Evolutionary conservation across 1,284 basidiomycete species (phyloP).

Genomic region (Ceratobasidium theobromae): DNA sequence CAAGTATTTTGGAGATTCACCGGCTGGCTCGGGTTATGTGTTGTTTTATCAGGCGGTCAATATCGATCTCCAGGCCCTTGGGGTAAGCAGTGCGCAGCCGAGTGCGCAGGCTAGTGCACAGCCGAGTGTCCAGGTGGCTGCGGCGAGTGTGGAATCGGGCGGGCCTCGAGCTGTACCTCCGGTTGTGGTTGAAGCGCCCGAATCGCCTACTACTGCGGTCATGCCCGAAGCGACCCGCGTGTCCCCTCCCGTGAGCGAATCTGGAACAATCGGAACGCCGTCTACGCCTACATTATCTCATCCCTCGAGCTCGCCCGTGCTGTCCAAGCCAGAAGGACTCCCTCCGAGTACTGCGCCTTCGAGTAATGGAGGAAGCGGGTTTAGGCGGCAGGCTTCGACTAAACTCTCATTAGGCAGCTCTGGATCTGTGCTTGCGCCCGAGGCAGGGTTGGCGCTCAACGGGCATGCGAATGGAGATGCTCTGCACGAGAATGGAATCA

Average conservation of each 20-base stretch:
- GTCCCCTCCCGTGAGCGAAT: slow-evolving; percentile 18
- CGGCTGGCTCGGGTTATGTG: slow-evolving; percentile 86
- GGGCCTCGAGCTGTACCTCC: slow-evolving; percentile 1
- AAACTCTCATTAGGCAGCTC: slow-evolving; percentile 1
- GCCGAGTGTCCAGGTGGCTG: not conserved
- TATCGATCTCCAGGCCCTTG: slow-evolving; percentile 69
- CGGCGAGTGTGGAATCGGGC: not conserved
- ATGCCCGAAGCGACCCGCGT: not conserved
- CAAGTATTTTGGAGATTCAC: slow-evolving; percentile 92
- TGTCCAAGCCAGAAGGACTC: slow-evolving; percentile 1
- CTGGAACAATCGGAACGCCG: slow-evolving; percentile 19
- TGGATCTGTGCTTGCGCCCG: not conserved
- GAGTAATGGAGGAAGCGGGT: slow-evolving; percentile 11
- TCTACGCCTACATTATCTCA: slow-evolving; percentile 14
- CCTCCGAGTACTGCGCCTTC: slow-evolving; percentile 13
- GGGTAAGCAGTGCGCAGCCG: slow-evolving; percentile 49
- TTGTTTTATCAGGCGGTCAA: slow-evolving; percentile 96
- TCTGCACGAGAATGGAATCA: not conserved
- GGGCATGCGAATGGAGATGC: not conserved
- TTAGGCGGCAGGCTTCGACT: not conserved
- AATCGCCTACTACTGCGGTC: not conserved
- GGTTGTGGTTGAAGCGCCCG: slow-evolving; percentile 17
- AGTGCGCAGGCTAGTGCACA: not conserved
- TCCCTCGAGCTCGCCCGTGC: slow-evolving; percentile 19
- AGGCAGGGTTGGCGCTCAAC: not conserved